phyloP scores from a whole-genome alignment of 2,329 filamentous ascomycete genomes.

The Fusarium dimerum region DNA sequence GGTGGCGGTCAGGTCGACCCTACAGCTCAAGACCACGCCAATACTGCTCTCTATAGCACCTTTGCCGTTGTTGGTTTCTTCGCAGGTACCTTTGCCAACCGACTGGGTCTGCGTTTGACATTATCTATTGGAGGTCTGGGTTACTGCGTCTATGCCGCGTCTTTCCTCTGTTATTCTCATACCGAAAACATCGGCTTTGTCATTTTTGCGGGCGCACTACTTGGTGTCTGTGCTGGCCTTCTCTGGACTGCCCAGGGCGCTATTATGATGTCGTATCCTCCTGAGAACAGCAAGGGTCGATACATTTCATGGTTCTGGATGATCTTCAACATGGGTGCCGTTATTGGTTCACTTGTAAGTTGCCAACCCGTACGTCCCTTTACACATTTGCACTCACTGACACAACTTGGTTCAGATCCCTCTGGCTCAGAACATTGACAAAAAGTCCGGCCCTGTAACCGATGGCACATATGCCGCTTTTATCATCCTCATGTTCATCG shows the following conservation, averaged over 20 bases:
- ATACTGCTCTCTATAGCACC: slow-evolving; percentile 70
- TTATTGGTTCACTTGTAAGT: slow-evolving; percentile 71
- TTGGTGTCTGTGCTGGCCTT: slow-evolving; percentile 77
- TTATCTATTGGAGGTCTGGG: slow-evolving; percentile 73
- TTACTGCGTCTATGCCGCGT: slow-evolving; percentile 73
- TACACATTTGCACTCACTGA: slow-evolving; percentile 1
- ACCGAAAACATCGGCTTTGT: slow-evolving; percentile 68
- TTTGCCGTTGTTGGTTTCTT: slow-evolving; percentile 70
- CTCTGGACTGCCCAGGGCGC: slow-evolving; percentile 83
- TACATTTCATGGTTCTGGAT: slow-evolving; percentile 94
- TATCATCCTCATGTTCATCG: slow-evolving; percentile 49
- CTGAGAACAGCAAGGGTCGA: slow-evolving; percentile 77
- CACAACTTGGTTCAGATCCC: slow-evolving; percentile 50
- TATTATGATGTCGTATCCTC: slow-evolving; percentile 88
- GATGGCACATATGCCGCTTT: slow-evolving; percentile 53
- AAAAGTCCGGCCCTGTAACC: slow-evolving; percentile 47
- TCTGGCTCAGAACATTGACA: slow-evolving; percentile 71
- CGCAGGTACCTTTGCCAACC: slow-evolving; percentile 77
- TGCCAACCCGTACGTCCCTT: neutral
- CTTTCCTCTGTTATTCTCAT: slow-evolving; percentile 71
- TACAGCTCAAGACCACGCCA: slow-evolving; percentile 62
- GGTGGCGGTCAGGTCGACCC: slow-evolving; percentile 57
- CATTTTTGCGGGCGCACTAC: slow-evolving; percentile 73
- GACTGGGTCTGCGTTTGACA: slow-evolving; percentile 68
- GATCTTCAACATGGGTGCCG: slow-evolving; percentile 90